phyloP scores from a whole-genome alignment of 768 basidiomycete genomes.

The Hysterangium stoloniferum region DNA sequence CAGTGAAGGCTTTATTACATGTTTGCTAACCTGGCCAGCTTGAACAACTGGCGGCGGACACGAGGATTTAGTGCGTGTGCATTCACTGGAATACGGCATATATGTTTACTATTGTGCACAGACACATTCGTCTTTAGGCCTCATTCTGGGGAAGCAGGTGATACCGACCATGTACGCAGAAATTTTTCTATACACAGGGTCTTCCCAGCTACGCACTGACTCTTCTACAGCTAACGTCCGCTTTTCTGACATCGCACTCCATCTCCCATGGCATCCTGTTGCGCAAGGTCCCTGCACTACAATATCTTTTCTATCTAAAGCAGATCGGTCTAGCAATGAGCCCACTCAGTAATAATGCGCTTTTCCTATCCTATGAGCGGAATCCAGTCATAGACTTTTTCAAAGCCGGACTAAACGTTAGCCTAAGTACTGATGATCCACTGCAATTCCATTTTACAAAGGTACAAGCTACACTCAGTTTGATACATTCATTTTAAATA shows the following conservation, averaged over 20 bases:
- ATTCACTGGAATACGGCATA: too few relatives aligned
- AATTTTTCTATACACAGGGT: neutral
- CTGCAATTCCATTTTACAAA: constrained; percentile 99
- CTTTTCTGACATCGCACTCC: constrained; percentile 93
- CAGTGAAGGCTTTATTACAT: constrained; percentile 84
- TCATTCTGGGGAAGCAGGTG: constrained; percentile 96
- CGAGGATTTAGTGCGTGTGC: constrained; percentile 80
- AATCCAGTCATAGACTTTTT: constrained; percentile 98
- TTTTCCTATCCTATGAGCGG: constrained; percentile 94
- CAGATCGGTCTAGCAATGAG: constrained; percentile 99
- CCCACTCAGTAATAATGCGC: constrained; percentile 93
- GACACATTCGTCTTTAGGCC: constrained; percentile 96
- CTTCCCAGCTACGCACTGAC: neutral
- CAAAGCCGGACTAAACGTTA: constrained; percentile 91
- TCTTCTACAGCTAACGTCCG: constrained; percentile 58
- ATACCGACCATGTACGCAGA: constrained; percentile 67
- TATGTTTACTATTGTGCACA: constrained; percentile 26
- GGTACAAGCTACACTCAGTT: constrained; percentile 34
- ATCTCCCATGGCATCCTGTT: constrained; percentile 99
- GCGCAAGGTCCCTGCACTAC: constrained; percentile 93
- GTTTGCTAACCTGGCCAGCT: constrained; percentile 91
- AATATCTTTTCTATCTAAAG: constrained; percentile 96
- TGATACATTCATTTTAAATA: neutral
- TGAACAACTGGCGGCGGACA: constrained; percentile 85
- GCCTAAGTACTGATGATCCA: constrained; percentile 92